These are phyloP conservation scores for Cladosporium halotolerans DNA, from an alignment of 2,329 filamentous ascomycete species.

Conservation along the genomic window DNA sequence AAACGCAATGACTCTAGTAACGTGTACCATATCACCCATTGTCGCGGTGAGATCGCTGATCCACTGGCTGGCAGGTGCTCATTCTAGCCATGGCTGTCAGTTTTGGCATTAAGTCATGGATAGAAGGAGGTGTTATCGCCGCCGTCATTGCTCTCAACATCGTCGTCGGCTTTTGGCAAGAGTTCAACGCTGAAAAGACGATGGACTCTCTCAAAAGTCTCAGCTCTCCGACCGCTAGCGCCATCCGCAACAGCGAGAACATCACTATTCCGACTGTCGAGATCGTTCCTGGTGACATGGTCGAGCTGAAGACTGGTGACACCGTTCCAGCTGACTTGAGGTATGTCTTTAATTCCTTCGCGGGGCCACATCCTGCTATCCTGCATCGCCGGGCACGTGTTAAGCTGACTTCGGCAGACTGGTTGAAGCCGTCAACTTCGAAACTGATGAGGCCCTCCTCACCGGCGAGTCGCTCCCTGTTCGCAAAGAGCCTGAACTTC, in stretches of 20 bases:
- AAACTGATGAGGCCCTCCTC: conserved; percentile 61
- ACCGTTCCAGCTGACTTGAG: conserved; percentile 48
- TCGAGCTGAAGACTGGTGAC: conserved; percentile 42
- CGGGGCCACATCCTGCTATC: not conserved
- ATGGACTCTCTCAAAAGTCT: conserved; percentile 44
- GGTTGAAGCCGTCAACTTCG: conserved; percentile 56
- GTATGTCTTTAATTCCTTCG: conserved; percentile 36
- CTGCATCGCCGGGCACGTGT: not conserved
- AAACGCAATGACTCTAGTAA: conserved; percentile 65
- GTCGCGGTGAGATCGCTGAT: conserved; percentile 10
- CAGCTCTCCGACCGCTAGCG: conserved; percentile 41
- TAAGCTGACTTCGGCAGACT: conserved; percentile 23
- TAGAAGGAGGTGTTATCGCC: conserved; percentile 43
- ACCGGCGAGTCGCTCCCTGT: conserved; percentile 71
- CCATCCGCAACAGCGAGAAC: conserved; percentile 40
- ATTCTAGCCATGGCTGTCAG: conserved; percentile 44
- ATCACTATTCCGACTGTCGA: conserved; percentile 36
- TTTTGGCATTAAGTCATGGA: conserved; percentile 42
- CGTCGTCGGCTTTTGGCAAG: conserved; percentile 42
- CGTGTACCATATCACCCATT: conserved; percentile 6
- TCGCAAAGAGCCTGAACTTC: conserved; percentile 54
- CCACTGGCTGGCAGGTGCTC: conserved; percentile 33
- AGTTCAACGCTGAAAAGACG: conserved; percentile 44
- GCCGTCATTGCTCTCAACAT: conserved; percentile 42
- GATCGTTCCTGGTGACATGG: conserved; percentile 43